Base-by-base conservation (phyloP, 2,329 filamentous ascomycete genomes). In the Lecanicillium sp. region DNA sequence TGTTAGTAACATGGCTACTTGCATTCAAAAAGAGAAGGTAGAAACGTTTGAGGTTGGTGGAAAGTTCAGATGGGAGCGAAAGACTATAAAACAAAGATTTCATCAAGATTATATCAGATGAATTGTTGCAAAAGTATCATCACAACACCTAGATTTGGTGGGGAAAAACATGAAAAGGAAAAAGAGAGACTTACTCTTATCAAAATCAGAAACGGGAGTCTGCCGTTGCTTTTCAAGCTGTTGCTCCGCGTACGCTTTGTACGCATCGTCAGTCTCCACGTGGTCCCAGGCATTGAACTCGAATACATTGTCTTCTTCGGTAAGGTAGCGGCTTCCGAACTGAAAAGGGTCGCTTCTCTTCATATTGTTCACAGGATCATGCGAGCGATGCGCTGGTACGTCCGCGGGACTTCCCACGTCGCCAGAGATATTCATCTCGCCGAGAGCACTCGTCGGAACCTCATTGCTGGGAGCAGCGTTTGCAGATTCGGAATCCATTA, bases 201-300 rank as follows among this genome's bases (percentile, higher is more conserved):
- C 89, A 69, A 94, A 95, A 45, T 95, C 88, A 31, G 83, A 89
- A 35, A 95, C 92, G 41, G 89, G 90, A 45, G 83, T 74, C 52
- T 83, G 77, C 48, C 89, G 80, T 65, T 98, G 92, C 64, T 83
- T 83, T 33, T 77, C 75, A 56, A 85, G 90, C 65, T 96, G 92
- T 55, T 80, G 65, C 62, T 89, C 79, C 44, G 88, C 82, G 61
- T 92, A 95, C 55, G 84, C 78, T 55, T 83, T 81, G 71, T 95
- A 96, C 29, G 80, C 73, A 51, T 86, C 79, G 65, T 96, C 90
- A 58, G 88, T 88, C 63, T 90, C 83, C 57, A 96, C 92, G 59
- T 98, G 90, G 59, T 98, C 92, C 92, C 92, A 98, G 28, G 92
- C 92, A 62, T 98, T 98, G 76, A 92, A 95, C 60, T 94, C 84